A percentile compares a stretch with the other conserved stretches of the same genome.
Evolutionary conservation across 495 filamentous ascomycete genomes (phyloP).

Genomic region (Penicillium tannophilum): DNA sequence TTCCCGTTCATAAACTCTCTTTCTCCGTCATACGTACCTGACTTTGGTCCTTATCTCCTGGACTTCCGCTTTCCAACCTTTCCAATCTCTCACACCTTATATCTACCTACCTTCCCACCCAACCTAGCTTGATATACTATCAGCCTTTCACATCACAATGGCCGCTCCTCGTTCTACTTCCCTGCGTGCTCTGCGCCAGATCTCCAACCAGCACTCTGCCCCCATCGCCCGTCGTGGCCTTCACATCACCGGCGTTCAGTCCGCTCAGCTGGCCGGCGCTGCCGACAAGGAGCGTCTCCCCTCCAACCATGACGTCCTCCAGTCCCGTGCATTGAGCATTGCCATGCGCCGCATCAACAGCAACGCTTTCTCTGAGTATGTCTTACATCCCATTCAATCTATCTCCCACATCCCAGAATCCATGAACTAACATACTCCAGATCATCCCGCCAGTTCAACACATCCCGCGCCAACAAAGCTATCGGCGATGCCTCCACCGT

Average conservation of each 20-base stretch:
- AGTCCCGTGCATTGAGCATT: slow-evolving; percentile 57
- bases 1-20: slow-evolving; percentile 6
- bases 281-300: slow-evolving; percentile 38
- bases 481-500: slow-evolving; percentile 61
- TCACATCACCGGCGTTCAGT: slow-evolving; percentile 58
- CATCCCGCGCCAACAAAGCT: slow-evolving; percentile 55
- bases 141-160: slow-evolving; percentile 37
- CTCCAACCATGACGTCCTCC: slow-evolving; percentile 54
- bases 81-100: neutral
- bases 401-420: neutral
- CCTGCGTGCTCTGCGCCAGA: slow-evolving; percentile 49
- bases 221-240: slow-evolving; percentile 48
- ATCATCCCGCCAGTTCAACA: slow-evolving; percentile 59
- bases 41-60: slow-evolving; percentile 1
- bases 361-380: slow-evolving; percentile 45
- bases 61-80: slow-evolving; percentile 4
- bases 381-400: slow-evolving; percentile 3
- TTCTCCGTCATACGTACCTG: neutral
- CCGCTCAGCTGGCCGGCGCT: slow-evolving; percentile 42
- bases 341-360: slow-evolving; percentile 50
- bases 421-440: slow-evolving; percentile 12
- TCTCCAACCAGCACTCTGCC: slow-evolving; percentile 44
- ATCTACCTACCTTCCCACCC: slow-evolving; percentile 11
- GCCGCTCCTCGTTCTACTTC: slow-evolving; percentile 52
- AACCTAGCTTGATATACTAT: slow-evolving; percentile 8